Conservation (phyloP, 192 early-diverging fungal species). For the Coemansia sp. region DNA sequence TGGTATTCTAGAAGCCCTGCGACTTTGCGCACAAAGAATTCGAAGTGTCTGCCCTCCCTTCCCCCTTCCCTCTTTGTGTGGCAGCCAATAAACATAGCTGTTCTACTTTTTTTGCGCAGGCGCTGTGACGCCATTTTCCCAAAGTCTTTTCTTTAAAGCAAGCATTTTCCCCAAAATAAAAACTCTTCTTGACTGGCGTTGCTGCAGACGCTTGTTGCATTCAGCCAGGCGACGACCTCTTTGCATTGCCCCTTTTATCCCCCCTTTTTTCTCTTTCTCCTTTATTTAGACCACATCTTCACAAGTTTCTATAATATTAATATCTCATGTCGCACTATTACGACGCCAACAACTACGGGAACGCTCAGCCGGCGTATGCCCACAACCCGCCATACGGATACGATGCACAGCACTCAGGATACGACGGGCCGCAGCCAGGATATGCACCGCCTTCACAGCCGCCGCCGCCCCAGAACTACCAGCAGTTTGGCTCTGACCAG, state of each 20-base stretch:
- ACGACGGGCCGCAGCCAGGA: not conserved
- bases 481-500: constrained; percentile 15
- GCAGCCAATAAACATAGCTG: no score
- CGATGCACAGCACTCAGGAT: no score
- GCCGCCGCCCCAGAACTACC: constrained; percentile 14
- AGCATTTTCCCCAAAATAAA: no score
- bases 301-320: not conserved
- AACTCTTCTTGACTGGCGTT: no score
- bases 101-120: no score
- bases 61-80: not conserved
- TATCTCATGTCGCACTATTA: constrained; percentile 29
- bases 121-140: no score
- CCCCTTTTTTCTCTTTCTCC: not conserved
- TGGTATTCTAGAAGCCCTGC: no score
- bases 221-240: no score
- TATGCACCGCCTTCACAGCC: constrained; percentile 5
- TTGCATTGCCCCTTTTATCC: not conserved
- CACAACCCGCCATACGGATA: not conserved
- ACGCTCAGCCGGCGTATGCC: not conserved
- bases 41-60: no score
- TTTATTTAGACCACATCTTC: not conserved
- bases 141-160: no score
- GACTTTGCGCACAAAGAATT: no score
- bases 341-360: constrained; percentile 12
- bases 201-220: no score